Percentiles rank a stretch among this genome's conserved stretches.
phyloP scores from a whole-genome alignment of 768 basidiomycete species.

The Goffeauzyma gilvescens region DNA sequence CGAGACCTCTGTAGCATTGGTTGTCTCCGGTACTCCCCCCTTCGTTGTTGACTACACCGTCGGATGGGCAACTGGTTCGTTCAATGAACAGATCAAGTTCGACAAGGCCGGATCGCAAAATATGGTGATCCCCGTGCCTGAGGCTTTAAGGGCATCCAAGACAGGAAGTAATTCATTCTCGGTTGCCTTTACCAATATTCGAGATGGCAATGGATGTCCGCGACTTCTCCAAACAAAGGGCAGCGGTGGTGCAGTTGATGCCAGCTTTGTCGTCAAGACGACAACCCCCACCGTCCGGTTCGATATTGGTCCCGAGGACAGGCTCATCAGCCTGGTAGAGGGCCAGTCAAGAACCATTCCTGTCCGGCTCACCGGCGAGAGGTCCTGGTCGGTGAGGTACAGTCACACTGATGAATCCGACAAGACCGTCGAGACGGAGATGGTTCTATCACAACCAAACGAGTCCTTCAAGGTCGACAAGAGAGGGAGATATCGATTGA shows the following conservation, averaged over 20 bases:
- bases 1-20: background rate
- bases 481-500: background rate
- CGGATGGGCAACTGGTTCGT: conserved; percentile 42
- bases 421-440: conserved; percentile 29
- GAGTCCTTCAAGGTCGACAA: background rate
- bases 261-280: conserved; percentile 66
- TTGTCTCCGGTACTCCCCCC: conserved; percentile 58
- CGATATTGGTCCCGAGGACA: too few relatives aligned
- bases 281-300: too few relatives aligned
- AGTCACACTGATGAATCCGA: conserved; percentile 36
- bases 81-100: background rate
- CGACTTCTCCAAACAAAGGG: too few relatives aligned
- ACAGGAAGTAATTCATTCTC: conserved; percentile 20
- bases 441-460: background rate
- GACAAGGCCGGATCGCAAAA: conserved; percentile 57
- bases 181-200: conserved; percentile 46
- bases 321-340: conserved; percentile 50
- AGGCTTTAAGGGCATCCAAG: conserved; percentile 9
- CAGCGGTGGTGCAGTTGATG: too few relatives aligned
- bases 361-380: conserved; percentile 72
- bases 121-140: conserved; percentile 33
- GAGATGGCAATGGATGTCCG: conserved; percentile 75
- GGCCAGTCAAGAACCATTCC: conserved; percentile 55
- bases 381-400: conserved; percentile 76
- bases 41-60: conserved; percentile 73